A percentile compares a stretch with the other conserved stretches of the same genome.
Evolutionary conservation across 2,329 filamentous ascomycete species (phyloP).

Genomic region (Byssothecium circinans): DNA sequence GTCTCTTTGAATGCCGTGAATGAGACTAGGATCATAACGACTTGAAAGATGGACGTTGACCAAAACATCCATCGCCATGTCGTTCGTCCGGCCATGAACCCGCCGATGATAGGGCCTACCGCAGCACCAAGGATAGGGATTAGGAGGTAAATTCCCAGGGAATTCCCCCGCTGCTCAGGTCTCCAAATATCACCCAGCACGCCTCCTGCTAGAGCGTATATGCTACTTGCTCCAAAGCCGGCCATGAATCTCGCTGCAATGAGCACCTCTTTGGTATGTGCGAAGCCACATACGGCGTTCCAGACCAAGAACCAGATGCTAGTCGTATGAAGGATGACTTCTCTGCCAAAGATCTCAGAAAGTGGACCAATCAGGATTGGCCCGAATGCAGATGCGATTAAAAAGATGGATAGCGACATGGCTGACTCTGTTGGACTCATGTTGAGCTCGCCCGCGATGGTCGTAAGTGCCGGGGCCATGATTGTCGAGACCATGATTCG

Average conservation of each 20-base stretch:
- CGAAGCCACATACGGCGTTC: slow-evolving; percentile 31
- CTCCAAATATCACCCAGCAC: slow-evolving; percentile 30
- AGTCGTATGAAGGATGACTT: slow-evolving; percentile 22
- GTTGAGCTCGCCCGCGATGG: slow-evolving; percentile 24
- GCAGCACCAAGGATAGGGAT: slow-evolving; percentile 22
- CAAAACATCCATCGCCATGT: slow-evolving; percentile 38
- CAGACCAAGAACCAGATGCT: slow-evolving; percentile 31
- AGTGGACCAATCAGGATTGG: slow-evolving; percentile 32
- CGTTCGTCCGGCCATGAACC: slow-evolving; percentile 27
- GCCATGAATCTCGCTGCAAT: slow-evolving; percentile 29
- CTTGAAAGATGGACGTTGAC: slow-evolving; percentile 29
- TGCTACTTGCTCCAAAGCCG: slow-evolving; percentile 29
- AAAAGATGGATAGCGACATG: slow-evolving; percentile 33
- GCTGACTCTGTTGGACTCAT: slow-evolving; percentile 24
- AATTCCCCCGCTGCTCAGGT: slow-evolving; percentile 23
- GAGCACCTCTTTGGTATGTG: slow-evolving; percentile 24
- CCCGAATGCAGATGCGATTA: slow-evolving; percentile 32
- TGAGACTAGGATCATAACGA: slow-evolving; percentile 33
- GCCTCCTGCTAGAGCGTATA: slow-evolving; percentile 24
- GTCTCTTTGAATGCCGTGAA: slow-evolving; percentile 47
- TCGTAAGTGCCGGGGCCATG: slow-evolving; percentile 29
- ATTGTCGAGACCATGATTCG: slow-evolving; percentile 36
- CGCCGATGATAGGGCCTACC: slow-evolving; percentile 28
- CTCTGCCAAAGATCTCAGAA: slow-evolving; percentile 32
- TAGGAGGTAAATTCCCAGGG: slow-evolving; percentile 24